Evolutionary conservation across 2,329 filamentous ascomycete species (phyloP).

Genomic region (Trichoderma guizhouense): DNA sequence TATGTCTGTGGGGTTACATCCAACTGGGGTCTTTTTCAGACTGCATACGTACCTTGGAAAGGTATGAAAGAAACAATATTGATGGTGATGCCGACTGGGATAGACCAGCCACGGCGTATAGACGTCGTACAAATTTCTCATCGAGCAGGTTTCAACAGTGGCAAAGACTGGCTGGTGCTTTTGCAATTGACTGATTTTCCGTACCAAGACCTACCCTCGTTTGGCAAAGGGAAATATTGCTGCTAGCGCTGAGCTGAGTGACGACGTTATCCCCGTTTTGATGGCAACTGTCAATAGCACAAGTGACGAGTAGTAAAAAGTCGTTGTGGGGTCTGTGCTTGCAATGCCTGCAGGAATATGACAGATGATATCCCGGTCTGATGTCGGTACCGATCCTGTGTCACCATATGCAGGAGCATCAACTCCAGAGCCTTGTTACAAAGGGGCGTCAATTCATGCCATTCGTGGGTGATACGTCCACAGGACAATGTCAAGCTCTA

Average conservation of each 20-base stretch:
- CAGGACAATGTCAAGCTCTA: background rate
- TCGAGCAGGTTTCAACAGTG: background rate
- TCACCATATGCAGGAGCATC: background rate
- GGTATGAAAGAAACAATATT: background rate
- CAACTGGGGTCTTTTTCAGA: background rate
- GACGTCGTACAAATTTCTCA: background rate
- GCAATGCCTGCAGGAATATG: background rate
- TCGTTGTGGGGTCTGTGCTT: background rate
- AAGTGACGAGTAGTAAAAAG: constrained; percentile 7
- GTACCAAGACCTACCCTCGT: background rate
- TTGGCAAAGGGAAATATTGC: background rate
- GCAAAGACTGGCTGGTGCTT: background rate
- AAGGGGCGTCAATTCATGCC: background rate
- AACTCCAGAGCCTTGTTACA: background rate
- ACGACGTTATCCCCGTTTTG: constrained; percentile 9
- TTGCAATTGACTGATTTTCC: background rate
- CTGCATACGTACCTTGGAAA: background rate
- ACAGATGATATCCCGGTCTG: background rate
- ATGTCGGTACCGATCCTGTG: background rate
- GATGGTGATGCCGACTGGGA: background rate
- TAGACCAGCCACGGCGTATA: background rate
- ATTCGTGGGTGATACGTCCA: background rate
- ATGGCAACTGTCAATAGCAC: background rate
- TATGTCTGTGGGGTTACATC: constrained; percentile 1
- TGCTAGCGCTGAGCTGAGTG: constrained; percentile 5